A percentile compares a stretch with the other conserved stretches of the same genome.
phyloP scores from a whole-genome alignment of 805 yeast species.

The Yamadazyma endophytica region DNA sequence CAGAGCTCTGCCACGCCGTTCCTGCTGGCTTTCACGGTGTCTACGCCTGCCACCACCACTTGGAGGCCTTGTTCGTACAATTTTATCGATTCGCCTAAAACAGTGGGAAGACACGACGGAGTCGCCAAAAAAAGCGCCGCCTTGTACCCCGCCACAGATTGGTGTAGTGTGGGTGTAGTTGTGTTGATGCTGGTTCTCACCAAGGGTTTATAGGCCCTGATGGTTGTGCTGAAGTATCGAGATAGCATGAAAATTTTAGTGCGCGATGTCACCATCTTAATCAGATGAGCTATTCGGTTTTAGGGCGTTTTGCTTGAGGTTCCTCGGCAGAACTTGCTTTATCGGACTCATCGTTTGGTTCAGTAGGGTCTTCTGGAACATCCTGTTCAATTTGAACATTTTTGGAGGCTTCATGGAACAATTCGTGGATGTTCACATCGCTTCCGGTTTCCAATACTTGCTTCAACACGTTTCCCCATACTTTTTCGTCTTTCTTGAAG shows the following conservation, averaged over 20 bases:
- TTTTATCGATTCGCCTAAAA: constrained; percentile 26
- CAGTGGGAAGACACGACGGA: constrained; percentile 25
- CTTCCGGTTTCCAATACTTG: constrained; percentile 44
- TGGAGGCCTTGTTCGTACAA: constrained; percentile 25
- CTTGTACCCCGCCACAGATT: too few species aligned
- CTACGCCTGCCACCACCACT: constrained; percentile 39
- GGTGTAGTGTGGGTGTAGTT: too few species aligned
- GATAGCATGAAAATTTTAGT: not conserved
- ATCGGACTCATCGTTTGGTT: constrained; percentile 4
- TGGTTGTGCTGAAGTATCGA: too few species aligned
- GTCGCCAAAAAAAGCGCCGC: constrained; percentile 34
- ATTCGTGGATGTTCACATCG: constrained; percentile 20
- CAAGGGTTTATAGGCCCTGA: too few species aligned
- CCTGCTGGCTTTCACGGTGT: constrained; percentile 27
- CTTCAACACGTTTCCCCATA: constrained; percentile 68
- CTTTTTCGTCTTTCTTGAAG: constrained; percentile 54
- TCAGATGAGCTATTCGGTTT: too few species aligned
- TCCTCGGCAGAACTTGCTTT: constrained; percentile 2
- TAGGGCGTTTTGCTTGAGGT: constrained; percentile 2
- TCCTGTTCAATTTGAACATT: constrained; percentile 1
- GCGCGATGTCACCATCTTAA: too few species aligned
- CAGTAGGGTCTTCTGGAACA: constrained; percentile 2
- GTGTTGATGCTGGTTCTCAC: too few species aligned
- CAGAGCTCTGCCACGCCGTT: constrained; percentile 38
- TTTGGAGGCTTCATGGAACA: constrained; percentile 12